Conservation (phyloP, 768 basidiomycete species). For the Leucocoprinus leucothites region DNA sequence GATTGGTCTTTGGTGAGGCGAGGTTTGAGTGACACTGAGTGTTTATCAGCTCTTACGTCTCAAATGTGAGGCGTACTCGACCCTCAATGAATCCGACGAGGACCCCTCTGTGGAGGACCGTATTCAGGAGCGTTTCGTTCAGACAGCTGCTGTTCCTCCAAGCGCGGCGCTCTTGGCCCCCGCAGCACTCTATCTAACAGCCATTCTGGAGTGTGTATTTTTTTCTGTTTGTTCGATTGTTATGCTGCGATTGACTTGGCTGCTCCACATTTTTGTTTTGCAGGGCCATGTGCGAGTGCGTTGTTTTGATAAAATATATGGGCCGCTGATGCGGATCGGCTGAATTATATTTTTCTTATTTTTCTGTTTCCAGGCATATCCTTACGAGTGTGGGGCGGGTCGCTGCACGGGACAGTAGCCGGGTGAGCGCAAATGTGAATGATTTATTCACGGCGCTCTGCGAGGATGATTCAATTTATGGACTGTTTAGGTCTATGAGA, state of each 20-base stretch:
- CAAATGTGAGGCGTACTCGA: conserved; percentile 88
- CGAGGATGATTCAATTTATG: conserved; percentile 87
- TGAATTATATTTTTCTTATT: neutral
- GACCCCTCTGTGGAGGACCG: conserved; percentile 62
- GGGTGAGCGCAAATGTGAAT: conserved; percentile 67
- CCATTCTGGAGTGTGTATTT: conserved; percentile 82
- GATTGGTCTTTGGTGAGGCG: conserved; percentile 1
- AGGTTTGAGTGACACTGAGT: conserved; percentile 8
- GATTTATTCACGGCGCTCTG: conserved; percentile 88
- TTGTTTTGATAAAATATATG: conserved; percentile 22
- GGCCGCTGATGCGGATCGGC: neutral
- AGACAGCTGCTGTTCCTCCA: conserved; percentile 47
- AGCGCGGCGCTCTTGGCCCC: conserved; percentile 64
- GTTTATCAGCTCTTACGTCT: conserved; percentile 64
- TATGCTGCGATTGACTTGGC: conserved; percentile 23
- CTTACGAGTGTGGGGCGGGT: conserved; percentile 83
- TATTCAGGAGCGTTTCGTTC: conserved; percentile 59
- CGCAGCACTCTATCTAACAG: conserved; percentile 86
- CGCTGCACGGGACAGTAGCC: conserved; percentile 80
- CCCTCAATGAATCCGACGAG: conserved; percentile 78
- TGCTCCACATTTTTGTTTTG: conserved; percentile 14
- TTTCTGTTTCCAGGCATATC: conserved; percentile 60
- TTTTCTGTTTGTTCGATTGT: conserved; percentile 15
- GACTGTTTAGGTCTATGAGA: conserved; percentile 82
- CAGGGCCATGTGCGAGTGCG: conserved; percentile 88